Evolutionary conservation across 208 protist genomes (phyloP).

Genomic region (Balamuthia mandrillaris): DNA sequence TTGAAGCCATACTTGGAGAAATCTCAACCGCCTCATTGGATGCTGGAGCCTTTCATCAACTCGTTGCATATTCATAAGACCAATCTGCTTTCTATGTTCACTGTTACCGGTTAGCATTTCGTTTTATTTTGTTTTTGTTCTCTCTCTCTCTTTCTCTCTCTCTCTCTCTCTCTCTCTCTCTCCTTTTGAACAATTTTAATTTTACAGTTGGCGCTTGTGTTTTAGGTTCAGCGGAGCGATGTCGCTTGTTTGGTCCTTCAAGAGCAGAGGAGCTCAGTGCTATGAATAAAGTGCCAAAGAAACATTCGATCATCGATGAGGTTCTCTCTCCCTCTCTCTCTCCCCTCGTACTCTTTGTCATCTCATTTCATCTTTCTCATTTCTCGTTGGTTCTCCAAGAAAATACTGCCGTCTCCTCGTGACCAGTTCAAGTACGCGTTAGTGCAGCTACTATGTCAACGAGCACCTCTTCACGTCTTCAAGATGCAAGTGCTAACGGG

Average conservation of each 20-base stretch:
- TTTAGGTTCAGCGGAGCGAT: neutral
- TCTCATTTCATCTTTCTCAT: neutral
- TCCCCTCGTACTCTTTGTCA: neutral
- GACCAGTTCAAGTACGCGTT: neutral
- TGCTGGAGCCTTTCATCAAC: constrained; percentile 13
- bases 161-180: neutral
- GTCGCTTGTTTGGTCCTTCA: neutral
- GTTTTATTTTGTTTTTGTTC: neutral
- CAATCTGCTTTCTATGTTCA: neutral
- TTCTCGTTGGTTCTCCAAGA: neutral
- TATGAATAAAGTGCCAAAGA: neutral
- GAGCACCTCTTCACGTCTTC: no score
- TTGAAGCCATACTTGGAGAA: neutral
- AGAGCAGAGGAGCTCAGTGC: neutral
- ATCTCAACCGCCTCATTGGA: neutral
- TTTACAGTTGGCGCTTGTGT: neutral
- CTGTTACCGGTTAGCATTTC: neutral
- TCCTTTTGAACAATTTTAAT: neutral
- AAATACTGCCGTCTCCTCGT: neutral
- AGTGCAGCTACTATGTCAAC: neutral
- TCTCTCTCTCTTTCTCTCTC: no score
- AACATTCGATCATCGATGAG: neutral
- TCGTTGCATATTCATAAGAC: neutral
- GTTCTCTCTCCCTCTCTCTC: neutral
- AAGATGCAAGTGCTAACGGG: no score